Percentiles rank a stretch among this genome's conserved stretches.
Evolutionary conservation across 202 grass and related monocot species (phyloP).

Genomic region (Musa balbisiana): DNA sequence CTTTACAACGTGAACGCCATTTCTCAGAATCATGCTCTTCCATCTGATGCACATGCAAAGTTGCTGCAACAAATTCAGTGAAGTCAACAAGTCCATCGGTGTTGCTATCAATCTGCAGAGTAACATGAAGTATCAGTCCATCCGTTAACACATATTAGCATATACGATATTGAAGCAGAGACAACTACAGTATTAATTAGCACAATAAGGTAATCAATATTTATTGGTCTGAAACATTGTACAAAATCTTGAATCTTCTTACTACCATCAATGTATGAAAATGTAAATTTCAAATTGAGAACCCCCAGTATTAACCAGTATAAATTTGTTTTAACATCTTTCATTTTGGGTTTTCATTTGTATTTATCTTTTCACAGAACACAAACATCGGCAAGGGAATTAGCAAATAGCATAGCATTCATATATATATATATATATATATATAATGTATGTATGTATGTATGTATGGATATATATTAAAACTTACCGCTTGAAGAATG

Average conservation of each 20-base stretch:
- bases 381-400: background rate
- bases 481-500: constrained; percentile 86
- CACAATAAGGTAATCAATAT: too few species aligned
- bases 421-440: background rate
- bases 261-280: too few species aligned
- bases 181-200: too few species aligned
- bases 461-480: background rate
- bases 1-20: constrained; percentile 12
- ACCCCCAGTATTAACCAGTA: too few species aligned
- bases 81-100: constrained; percentile 23
- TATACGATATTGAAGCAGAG: background rate
- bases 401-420: background rate
- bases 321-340: too few species aligned
- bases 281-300: too few species aligned
- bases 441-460: background rate
- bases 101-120: constrained; percentile 21
- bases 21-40: constrained; percentile 19
- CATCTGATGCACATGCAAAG: constrained; percentile 26
- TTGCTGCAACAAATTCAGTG: constrained; percentile 23
- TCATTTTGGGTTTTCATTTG: too few species aligned
- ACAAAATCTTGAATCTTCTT: too few species aligned
- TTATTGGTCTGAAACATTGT: too few species aligned
- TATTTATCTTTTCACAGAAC: too few species aligned
- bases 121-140: background rate
- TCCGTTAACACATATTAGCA: background rate